Evolutionary conservation across 345 rosid species (phyloP).

Genomic region (thale cress (Arabidopsis thaliana)): DNA sequence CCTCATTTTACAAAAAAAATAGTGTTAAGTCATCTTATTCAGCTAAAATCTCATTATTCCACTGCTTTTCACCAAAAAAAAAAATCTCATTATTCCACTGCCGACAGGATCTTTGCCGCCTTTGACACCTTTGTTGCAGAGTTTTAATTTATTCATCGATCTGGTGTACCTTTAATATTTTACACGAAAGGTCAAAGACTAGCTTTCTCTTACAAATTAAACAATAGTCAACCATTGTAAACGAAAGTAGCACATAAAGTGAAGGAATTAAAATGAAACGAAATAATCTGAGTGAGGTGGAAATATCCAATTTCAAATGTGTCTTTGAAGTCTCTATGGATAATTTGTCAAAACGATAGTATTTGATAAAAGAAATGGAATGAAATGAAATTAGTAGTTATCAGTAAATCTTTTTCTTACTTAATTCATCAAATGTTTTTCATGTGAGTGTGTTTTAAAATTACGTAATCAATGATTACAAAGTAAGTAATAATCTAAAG

Average conservation of each 20-base stretch:
- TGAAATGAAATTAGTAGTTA: not conserved
- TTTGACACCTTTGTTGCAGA: not conserved
- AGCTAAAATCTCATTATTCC: not conserved
- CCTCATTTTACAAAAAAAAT: not conserved
- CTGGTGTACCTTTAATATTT: not conserved
- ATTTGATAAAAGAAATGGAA: not conserved
- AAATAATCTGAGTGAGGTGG: too few species aligned
- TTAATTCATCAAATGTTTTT: not conserved
- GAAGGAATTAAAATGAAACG: not conserved
- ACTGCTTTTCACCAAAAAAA: not conserved
- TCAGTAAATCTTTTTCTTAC: not conserved
- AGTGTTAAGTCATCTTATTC: not conserved
- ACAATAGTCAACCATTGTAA: too few species aligned
- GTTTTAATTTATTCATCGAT: not conserved
- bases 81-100: slow-evolving; percentile 7
- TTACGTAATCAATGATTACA: not conserved
- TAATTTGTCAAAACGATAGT: not conserved
- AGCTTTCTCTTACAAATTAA: too few species aligned
- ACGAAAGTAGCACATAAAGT: too few species aligned
- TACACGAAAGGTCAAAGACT: too few species aligned
- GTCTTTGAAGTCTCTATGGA: not conserved
- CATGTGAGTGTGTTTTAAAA: too few species aligned
- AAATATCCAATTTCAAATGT: too few species aligned
- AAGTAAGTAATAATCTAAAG: slow-evolving; percentile 1
- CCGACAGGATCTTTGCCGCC: slow-evolving; percentile 11